These are phyloP conservation scores for Hanseniaspora taiwanica DNA, from an alignment of 805 yeast species.

Conservation along the genomic window DNA sequence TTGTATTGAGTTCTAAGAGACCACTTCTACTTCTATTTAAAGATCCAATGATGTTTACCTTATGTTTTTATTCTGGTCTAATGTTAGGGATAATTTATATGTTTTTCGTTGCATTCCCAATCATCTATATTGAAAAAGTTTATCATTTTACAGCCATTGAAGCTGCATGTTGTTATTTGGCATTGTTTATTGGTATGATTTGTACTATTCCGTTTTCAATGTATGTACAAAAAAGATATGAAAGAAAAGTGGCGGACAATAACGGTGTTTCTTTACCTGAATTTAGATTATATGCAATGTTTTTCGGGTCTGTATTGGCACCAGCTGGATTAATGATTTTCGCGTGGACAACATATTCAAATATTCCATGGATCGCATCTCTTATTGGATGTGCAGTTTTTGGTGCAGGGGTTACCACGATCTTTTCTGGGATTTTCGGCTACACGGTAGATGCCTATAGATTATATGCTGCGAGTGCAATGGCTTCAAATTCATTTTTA, in stretches of 20 bases:
- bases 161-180: conserved; percentile 53
- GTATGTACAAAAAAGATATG: conserved; percentile 27
- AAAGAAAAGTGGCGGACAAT: conserved; percentile 31
- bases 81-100: conserved; percentile 47
- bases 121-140: conserved; percentile 29
- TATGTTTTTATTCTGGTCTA: conserved; percentile 45
- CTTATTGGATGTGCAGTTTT: conserved; percentile 59
- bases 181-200: conserved; percentile 39
- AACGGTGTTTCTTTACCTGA: conserved; percentile 46
- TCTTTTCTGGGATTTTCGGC: conserved; percentile 53
- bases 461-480: conserved; percentile 37
- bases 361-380: conserved; percentile 65
- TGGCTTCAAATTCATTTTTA: conserved; percentile 38
- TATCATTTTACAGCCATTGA: conserved; percentile 30
- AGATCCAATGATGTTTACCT: conserved; percentile 43
- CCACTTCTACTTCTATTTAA: conserved; percentile 35
- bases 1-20: conserved; percentile 34
- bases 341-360: conserved; percentile 53
- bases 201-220: conserved; percentile 36
- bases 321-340: conserved; percentile 63
- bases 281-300: conserved; percentile 42
- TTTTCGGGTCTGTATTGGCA: conserved; percentile 49
- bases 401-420: conserved; percentile 52
- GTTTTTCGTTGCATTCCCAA: conserved; percentile 55
- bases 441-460: conserved; percentile 56